These are phyloP conservation scores for Malassezia yamatoensis DNA, from an alignment of 1,284 basidiomycete genomes.

Conservation along the genomic window DNA sequence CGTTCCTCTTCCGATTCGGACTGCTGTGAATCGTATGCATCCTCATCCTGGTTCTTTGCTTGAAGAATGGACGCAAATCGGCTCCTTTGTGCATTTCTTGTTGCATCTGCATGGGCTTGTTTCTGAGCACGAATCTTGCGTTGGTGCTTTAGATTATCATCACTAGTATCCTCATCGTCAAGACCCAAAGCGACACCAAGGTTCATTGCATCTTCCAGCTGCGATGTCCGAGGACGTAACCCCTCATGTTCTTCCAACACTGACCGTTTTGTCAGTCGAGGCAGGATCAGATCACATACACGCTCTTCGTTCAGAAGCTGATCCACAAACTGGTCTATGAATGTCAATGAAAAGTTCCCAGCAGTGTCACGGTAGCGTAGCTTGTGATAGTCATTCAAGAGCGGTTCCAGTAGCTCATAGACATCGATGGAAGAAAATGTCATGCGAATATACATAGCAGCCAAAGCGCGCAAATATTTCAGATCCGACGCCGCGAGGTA, in stretches of 20 bases:
- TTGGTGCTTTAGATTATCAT: slow-evolving; percentile 9
- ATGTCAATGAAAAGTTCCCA: slow-evolving; percentile 59
- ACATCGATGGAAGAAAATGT: slow-evolving; percentile 82
- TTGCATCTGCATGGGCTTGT: slow-evolving; percentile 3
- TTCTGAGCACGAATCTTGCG: neutral
- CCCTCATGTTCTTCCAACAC: slow-evolving; percentile 86
- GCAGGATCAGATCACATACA: slow-evolving; percentile 91
- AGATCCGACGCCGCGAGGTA: slow-evolving; percentile 83
- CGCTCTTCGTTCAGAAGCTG: slow-evolving; percentile 74
- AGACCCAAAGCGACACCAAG: slow-evolving; percentile 16
- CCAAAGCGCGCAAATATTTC: slow-evolving; percentile 92
- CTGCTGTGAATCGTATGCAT: slow-evolving; percentile 12
- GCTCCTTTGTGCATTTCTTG: neutral
- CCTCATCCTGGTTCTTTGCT: neutral
- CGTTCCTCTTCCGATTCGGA: slow-evolving; percentile 13
- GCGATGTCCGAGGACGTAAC: slow-evolving; percentile 56
- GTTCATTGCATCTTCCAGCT: slow-evolving; percentile 67
- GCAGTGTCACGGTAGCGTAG: slow-evolving; percentile 69
- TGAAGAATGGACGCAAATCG: neutral
- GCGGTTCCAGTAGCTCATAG: slow-evolving; percentile 82
- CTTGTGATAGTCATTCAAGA: slow-evolving; percentile 87
- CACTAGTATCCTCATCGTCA: slow-evolving; percentile 2
- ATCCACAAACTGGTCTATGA: slow-evolving; percentile 88
- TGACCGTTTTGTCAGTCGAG: slow-evolving; percentile 72
- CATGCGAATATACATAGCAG: slow-evolving; percentile 87